Conservation (phyloP, 1,284 basidiomycete species). For the Athelia sp. region DNA sequence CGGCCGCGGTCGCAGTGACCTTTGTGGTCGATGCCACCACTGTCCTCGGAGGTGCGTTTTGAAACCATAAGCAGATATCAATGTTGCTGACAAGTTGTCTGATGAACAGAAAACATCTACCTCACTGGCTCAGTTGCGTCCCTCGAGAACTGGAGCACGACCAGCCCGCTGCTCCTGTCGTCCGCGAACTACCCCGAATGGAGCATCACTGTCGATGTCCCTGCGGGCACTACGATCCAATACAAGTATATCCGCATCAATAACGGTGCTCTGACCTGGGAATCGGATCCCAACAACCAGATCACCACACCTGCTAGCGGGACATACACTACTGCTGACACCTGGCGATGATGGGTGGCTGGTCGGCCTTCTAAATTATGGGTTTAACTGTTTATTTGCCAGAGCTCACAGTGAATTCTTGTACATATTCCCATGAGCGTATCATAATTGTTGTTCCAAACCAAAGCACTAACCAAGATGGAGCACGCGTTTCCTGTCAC, state of each 20-base stretch:
- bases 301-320: conserved; percentile 32
- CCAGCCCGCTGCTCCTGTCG: conserved; percentile 13
- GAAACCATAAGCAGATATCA: conserved; percentile 10
- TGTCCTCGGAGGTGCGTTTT: conserved; percentile 15
- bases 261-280: conserved; percentile 33
- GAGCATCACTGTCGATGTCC: conserved; percentile 20
- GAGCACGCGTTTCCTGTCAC: no score
- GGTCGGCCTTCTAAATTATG: no score
- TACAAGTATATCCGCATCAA: conserved; percentile 25
- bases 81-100: conserved; percentile 6
- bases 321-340: conserved; percentile 23
- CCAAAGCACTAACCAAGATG: no score
- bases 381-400: no score
- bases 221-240: conserved; percentile 15
- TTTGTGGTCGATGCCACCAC: conserved; percentile 19
- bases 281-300: conserved; percentile 38
- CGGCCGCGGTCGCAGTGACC: conserved; percentile 13
- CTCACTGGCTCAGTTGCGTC: conserved; percentile 17
- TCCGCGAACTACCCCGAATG: conserved; percentile 15
- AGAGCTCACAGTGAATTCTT: no score
- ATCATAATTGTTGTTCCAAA: no score
- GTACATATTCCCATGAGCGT: no score
- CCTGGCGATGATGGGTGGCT: conserved; percentile 26
- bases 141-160: conserved; percentile 17
- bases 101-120: conserved; percentile 20